Evolutionary conservation across 768 basidiomycete genomes (phyloP), one percentile per base, ranked within the genome.

Genomic region (Russula earlei): DNA sequence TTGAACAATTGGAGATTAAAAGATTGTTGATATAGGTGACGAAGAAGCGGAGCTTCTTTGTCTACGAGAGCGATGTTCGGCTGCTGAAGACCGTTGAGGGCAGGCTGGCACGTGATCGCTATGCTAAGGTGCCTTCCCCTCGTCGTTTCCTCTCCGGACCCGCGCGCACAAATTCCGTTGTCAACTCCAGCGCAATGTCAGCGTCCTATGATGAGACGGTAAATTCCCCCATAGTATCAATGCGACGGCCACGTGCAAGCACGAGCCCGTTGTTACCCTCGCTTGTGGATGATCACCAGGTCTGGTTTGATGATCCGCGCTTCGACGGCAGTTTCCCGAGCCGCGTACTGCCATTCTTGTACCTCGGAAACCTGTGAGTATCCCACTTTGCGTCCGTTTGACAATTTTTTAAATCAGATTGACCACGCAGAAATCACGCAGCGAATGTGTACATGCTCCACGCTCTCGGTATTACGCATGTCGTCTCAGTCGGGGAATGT

Each of bases 241-340:
- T 64, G 52, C 64, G 67, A 36, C 76, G 89, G 34, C 87, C 83
- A 41, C 76, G 89, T 61, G 87, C 85, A 51, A 82, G 75, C 59
- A 88, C 87, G 27, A 77, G 81, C 58, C 82, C 86, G 24, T 77
- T 78, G 74, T 64, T 85, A 43, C 82, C 83, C 12, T 77, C 81
- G 55, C 77, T 81, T 55, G 76, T 75, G 20, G 75, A 78, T 20
- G 84, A 88, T 65, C 89, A 91, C 65, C 82, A 88, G 69, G 77
- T 83, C n/a, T 98, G 94, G 94, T 96, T 97, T 71, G 86, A 92
- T 64, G 91, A 93, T 67, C 80, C 82, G 33, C 72, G 89, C 58
- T 98, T 97, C 67, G 94, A 98, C 68, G 94, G 95, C 43, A 91
- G 88, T 65, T 94, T 98, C 74, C 95, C 95, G 15, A 91, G 88